Percentiles rank a stretch among this genome's conserved stretches.
Conservation (phyloP, 371 early-diverging fungal genomes). For the Mucor saturninus region DNA sequence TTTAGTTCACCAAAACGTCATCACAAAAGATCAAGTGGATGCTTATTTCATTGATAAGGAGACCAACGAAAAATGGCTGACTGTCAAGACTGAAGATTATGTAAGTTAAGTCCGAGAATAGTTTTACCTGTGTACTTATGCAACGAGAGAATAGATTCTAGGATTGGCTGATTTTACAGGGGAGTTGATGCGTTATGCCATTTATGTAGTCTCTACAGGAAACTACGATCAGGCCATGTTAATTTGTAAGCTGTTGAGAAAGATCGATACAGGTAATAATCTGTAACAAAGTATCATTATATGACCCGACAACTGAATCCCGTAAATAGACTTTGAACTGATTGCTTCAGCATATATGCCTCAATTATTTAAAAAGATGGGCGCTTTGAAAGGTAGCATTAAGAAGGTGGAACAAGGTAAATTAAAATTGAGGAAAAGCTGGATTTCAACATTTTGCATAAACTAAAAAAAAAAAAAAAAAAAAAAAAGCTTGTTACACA, state of each 20-base stretch:
- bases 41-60: constrained; percentile 44
- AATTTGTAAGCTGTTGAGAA: constrained; percentile 54
- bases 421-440: background rate
- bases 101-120: constrained; percentile 17
- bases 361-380: constrained; percentile 37
- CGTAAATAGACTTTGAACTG: constrained; percentile 36
- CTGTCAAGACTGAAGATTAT: constrained; percentile 61
- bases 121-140: no score
- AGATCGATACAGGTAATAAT: constrained; percentile 41
- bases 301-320: background rate
- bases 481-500: constrained; percentile 39
- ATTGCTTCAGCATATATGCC: constrained; percentile 35
- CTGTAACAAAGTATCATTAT: background rate
- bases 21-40: constrained; percentile 53
- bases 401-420: constrained; percentile 48
- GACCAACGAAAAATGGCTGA: constrained; percentile 24
- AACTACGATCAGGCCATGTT: constrained; percentile 49
- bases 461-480: background rate
- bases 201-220: constrained; percentile 55
- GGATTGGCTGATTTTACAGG: constrained; percentile 77
- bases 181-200: constrained; percentile 72
- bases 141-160: constrained; percentile 22
- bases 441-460: background rate
- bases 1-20: constrained; percentile 48
- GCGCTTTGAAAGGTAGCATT: constrained; percentile 36